A percentile compares a stretch with the other conserved stretches of the same genome.
These are phyloP conservation scores for Salicornia ramosissima DNA, from an alignment of 148 eudicot species.

Conservation along the genomic window DNA sequence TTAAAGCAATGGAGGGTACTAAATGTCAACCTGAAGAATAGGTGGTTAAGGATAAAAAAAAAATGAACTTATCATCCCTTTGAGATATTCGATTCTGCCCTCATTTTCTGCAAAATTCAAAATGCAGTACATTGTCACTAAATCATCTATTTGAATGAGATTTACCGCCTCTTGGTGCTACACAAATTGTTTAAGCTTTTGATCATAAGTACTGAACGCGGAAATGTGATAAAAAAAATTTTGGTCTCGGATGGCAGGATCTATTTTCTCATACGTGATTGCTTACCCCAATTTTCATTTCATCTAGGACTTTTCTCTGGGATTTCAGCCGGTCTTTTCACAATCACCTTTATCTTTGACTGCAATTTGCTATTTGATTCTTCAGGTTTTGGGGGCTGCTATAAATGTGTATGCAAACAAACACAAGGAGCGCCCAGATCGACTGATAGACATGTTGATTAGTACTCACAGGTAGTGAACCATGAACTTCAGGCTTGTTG, in stretches of 20 bases:
- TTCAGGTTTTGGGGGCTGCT: conserved; percentile 96
- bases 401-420: conserved; percentile 95
- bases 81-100: neutral
- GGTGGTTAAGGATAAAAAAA: too few species aligned
- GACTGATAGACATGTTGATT: conserved; percentile 97
- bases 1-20: too few species aligned
- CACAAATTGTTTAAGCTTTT: neutral
- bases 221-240: neutral
- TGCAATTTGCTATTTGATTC: conserved; percentile 1
- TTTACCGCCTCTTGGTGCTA: neutral
- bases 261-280: too few species aligned
- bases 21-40: too few species aligned
- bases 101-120: neutral
- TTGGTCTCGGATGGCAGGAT: too few species aligned
- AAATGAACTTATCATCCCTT: neutral
- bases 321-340: neutral
- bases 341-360: neutral
- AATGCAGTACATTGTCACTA: neutral
- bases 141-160: neutral
- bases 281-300: neutral
- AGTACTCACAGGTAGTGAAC: conserved; percentile 87
- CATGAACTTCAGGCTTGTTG: conserved; percentile 5
- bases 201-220: neutral
- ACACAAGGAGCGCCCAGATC: conserved; percentile 98
- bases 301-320: neutral